These are phyloP conservation scores for Ogataea populi-albae DNA, from an alignment of 805 yeast species.

Conservation along the genomic window DNA sequence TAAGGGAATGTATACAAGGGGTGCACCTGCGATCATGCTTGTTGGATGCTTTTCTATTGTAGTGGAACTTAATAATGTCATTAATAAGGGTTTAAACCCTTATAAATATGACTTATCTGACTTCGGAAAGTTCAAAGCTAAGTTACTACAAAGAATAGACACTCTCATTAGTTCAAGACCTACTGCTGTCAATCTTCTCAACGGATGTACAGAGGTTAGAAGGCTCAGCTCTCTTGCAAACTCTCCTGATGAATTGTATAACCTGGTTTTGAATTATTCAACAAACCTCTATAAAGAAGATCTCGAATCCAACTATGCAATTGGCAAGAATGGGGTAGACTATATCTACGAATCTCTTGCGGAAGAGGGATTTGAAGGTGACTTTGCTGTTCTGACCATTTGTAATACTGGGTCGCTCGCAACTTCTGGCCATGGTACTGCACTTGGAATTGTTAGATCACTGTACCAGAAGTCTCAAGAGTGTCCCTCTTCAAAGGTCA, in stretches of 20 bases:
- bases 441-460: constrained; percentile 86
- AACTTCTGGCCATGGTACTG: constrained; percentile 97
- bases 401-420: constrained; percentile 97
- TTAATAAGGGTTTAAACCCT: constrained; percentile 26
- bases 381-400: constrained; percentile 81
- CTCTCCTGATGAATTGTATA: constrained; percentile 24
- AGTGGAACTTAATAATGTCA: constrained; percentile 52
- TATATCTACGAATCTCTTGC: constrained; percentile 51
- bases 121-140: constrained; percentile 32
- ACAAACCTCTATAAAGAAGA: constrained; percentile 69
- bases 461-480: constrained; percentile 44
- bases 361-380: constrained; percentile 51
- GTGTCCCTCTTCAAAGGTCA: constrained; percentile 34
- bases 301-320: constrained; percentile 66
- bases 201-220: constrained; percentile 60
- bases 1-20: constrained; percentile 89
- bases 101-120: constrained; percentile 26
- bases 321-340: constrained; percentile 80
- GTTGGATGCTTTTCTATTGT: constrained; percentile 85
- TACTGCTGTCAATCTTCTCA: constrained; percentile 89
- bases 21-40: constrained; percentile 98
- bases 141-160: constrained; percentile 50
- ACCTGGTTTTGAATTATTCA: constrained; percentile 42
- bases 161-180: constrained; percentile 79
- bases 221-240: constrained; percentile 19